These are phyloP conservation scores for Triadica sebifera DNA, from an alignment of 345 rosid genomes.

Conservation along the genomic window DNA sequence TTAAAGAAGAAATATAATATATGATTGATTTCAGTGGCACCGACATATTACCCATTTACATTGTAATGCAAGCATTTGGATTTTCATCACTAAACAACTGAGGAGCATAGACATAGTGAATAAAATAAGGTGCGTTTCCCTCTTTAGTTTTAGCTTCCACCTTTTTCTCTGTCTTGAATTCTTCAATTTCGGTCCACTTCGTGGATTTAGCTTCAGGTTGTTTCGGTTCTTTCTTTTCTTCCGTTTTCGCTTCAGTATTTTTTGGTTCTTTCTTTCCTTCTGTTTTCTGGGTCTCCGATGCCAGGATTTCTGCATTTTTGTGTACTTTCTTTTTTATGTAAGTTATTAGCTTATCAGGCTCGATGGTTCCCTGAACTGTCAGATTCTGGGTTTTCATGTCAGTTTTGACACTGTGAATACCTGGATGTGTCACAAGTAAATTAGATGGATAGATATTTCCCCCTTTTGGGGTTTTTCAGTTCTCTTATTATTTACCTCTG, in stretches of 20 bases:
- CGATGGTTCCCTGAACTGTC: constrained; percentile 64
- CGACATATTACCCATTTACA: constrained; percentile 18
- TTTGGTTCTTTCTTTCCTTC: constrained; percentile 25
- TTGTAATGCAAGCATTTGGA: constrained; percentile 68
- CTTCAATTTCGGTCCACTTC: constrained; percentile 18
- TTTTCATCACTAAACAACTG: constrained; percentile 87
- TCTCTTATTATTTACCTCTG: constrained; percentile 41
- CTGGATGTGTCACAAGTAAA: constrained; percentile 32
- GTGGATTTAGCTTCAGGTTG: constrained; percentile 27
- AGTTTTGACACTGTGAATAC: constrained; percentile 54
- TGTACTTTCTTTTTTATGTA: constrained; percentile 55
- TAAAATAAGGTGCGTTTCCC: constrained; percentile 52
- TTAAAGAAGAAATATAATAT: too few relatives aligned
- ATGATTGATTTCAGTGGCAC: too few relatives aligned
- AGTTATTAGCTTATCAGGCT: constrained; percentile 46
- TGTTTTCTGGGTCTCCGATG: constrained; percentile 36
- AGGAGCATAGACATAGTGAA: constrained; percentile 79
- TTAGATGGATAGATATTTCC: not conserved
- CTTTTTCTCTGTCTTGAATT: constrained; percentile 39
- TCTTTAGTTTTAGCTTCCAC: constrained; percentile 51
- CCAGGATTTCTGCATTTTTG: constrained; percentile 64
- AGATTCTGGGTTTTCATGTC: constrained; percentile 68
- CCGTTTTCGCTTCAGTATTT: not conserved
- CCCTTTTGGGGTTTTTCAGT: not conserved
- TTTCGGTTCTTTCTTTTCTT: constrained; percentile 22